Evolutionary conservation across 108 stramenopile species (phyloP), one percentile per base, ranked within the genome.

Genomic region (Cyclotella kingstonii): DNA sequence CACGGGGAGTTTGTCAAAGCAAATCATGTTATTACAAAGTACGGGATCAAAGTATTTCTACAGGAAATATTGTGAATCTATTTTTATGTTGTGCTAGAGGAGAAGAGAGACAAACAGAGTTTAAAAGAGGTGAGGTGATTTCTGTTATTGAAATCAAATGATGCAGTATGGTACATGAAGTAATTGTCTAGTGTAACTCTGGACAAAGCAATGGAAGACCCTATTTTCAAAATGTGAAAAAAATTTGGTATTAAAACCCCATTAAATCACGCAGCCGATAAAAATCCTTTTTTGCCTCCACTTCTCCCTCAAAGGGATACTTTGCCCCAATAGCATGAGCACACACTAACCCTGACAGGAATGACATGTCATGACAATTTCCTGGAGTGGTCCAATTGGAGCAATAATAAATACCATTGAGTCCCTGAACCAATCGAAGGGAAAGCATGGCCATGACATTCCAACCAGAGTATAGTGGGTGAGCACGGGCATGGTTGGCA

Each of bases 341-440:
- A 47, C 76, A 77, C 5, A 78, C 73, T 38, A 81, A 58, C 18
- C 80, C 76, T 3, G 73, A 75, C 19, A 81, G 45, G 58, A 81
- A 76, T 18, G 77, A 75, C 80, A 81, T 78, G 39, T 81, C 80
- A 42, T 81, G 80, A 31, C 76, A 81, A 53, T 81, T 81, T 38
- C 80, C 80, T 10, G 80, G 80, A 63, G 80, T 81, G n/a, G 80
- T 81, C 76, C 80, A 81, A 26, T 81, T 81, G 1, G 80, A 81
- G 33, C 80, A 81, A 49, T 78, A 81, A 46, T 81, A 81, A 33
- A 81, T 67, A 1, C 80, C 80, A 53, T 81, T 56, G 44, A 30
- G 47, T 22, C 80, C 80, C 60, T 81, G 80, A 12, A 70, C 64
- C 29, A 81, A 59, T 7, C 80, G 76, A 27, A 81, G 50, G 9